A percentile compares a stretch with the other conserved stretches of the same genome.
phyloP scores from a whole-genome alignment of 306 rosid genomes.

The Trichosanthes truncata region DNA sequence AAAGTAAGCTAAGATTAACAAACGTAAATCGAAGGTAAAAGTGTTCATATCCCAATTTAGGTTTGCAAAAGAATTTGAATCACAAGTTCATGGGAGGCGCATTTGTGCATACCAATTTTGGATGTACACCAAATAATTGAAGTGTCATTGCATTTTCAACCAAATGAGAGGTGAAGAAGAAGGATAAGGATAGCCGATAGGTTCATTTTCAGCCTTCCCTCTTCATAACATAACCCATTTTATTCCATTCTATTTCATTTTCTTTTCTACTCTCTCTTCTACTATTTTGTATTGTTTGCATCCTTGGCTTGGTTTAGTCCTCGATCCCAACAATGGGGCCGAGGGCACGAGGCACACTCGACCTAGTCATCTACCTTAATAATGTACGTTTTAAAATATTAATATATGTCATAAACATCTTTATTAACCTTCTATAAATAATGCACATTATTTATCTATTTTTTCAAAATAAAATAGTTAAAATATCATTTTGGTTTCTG shows the following conservation, averaged over 20 bases:
- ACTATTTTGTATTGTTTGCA: neutral
- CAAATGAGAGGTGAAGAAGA: neutral
- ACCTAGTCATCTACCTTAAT: neutral
- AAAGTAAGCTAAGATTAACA: neutral
- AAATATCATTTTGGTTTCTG: no score
- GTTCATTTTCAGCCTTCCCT: neutral
- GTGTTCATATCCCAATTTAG: neutral
- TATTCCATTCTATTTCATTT: neutral
- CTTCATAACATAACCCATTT: neutral
- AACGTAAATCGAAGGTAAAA: neutral
- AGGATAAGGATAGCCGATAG: constrained; percentile 4
- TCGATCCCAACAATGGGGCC: neutral
- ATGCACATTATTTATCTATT: neutral
- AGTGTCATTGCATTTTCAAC: neutral
- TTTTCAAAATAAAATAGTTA: no score
- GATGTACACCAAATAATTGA: neutral
- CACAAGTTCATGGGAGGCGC: constrained; percentile 1
- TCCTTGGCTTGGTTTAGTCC: neutral
- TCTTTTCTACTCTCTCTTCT: neutral
- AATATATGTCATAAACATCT: neutral
- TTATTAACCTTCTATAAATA: neutral
- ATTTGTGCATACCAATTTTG: neutral
- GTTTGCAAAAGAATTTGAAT: neutral
- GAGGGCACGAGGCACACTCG: neutral
- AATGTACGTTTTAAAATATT: neutral